Percentiles rank a stretch among this genome's conserved stretches.
These are phyloP conservation scores for Calonectria pauciramosa DNA, from an alignment of 2,329 filamentous ascomycete species.

Conservation along the genomic window DNA sequence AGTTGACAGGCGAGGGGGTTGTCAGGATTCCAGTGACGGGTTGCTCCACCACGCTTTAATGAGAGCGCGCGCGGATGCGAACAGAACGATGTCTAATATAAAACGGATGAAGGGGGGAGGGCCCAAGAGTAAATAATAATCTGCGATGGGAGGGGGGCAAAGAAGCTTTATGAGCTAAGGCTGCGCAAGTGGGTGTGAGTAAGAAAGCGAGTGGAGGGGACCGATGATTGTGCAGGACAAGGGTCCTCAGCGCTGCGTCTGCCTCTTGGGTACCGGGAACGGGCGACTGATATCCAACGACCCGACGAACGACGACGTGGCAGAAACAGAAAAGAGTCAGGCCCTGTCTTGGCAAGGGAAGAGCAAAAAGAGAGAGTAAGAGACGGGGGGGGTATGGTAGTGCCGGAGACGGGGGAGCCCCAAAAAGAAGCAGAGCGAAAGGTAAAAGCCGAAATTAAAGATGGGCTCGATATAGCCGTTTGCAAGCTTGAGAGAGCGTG, in stretches of 20 bases:
- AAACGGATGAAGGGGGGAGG: not conserved
- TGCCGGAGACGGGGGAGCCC: not conserved
- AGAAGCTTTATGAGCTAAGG: constrained; percentile 4
- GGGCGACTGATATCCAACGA: constrained; percentile 22
- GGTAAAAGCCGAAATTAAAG: not conserved
- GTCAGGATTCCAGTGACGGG: not conserved
- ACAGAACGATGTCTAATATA: not conserved
- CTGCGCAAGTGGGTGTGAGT: not conserved
- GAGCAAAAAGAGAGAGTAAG: not conserved
- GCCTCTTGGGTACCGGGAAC: not conserved
- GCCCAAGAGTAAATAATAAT: not conserved
- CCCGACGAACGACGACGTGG: constrained; percentile 24
- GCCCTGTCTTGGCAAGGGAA: constrained; percentile 10
- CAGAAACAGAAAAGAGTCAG: constrained; percentile 4
- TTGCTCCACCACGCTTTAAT: not conserved
- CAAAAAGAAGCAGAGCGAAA: not conserved
- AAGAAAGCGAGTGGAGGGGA: constrained; percentile 1
- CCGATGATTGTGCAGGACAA: not conserved
- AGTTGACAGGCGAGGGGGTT: not conserved
- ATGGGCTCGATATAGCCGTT: not conserved
- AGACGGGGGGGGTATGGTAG: not conserved
- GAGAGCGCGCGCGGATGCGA: not conserved
- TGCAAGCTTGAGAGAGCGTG: not conserved
- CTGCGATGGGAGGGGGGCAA: not conserved
- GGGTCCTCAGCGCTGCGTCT: not conserved